A percentile compares a stretch with the other conserved stretches of the same genome.
phyloP scores from a whole-genome alignment of 2,329 filamentous ascomycete genomes.

The Hypoxylon sp. region DNA sequence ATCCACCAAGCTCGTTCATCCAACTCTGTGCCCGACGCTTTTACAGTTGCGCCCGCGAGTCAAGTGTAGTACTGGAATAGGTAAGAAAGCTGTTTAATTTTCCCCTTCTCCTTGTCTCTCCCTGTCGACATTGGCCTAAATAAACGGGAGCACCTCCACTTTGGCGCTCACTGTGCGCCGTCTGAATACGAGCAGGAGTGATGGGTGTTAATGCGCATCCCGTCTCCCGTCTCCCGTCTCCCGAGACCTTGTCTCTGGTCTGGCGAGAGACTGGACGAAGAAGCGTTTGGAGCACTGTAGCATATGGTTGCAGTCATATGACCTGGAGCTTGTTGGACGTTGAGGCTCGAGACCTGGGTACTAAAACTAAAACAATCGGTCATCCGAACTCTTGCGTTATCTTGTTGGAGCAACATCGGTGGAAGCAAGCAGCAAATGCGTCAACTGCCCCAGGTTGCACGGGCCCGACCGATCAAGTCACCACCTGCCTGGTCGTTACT shows the following conservation, averaged over 20 bases:
- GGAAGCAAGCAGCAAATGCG: slow-evolving; percentile 18
- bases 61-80: slow-evolving; percentile 23
- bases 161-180: slow-evolving; percentile 12
- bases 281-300: slow-evolving; percentile 42
- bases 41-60: slow-evolving; percentile 9
- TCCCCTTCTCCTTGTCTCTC: slow-evolving; percentile 1
- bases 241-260: slow-evolving; percentile 19
- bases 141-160: slow-evolving; percentile 1
- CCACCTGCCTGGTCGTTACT: slow-evolving; percentile 18
- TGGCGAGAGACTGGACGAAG: slow-evolving; percentile 33
- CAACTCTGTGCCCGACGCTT: slow-evolving; percentile 20
- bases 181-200: slow-evolving; percentile 16
- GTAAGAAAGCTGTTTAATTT: slow-evolving; percentile 28
- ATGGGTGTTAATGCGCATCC: slow-evolving; percentile 31
- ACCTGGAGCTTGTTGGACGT: slow-evolving; percentile 29
- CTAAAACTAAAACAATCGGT: slow-evolving; percentile 29
- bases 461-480: slow-evolving; percentile 30
- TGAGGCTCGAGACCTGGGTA: slow-evolving; percentile 23
- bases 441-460: slow-evolving; percentile 23
- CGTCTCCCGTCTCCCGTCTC: slow-evolving; percentile 13
- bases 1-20: slow-evolving; percentile 9
- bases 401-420: slow-evolving; percentile 3
- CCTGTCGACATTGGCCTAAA: neutral
- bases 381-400: slow-evolving; percentile 20
- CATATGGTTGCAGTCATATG: slow-evolving; percentile 39